Evolutionary conservation across 345 rosid genomes (phyloP).

Genomic region (Brassica carinata): DNA sequence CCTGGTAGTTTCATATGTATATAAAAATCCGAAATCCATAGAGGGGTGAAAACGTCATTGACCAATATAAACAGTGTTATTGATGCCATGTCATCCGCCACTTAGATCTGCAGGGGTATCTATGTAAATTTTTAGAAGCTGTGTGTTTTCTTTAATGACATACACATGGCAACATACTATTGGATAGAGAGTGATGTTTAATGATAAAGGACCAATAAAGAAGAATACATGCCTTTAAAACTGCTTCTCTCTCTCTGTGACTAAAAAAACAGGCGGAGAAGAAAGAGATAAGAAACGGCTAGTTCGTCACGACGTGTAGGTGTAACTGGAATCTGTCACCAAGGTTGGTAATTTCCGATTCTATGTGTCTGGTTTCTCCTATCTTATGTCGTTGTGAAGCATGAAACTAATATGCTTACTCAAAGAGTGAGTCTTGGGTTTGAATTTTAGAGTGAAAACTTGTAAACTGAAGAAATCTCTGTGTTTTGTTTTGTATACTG

Average conservation of each 20-base stretch:
- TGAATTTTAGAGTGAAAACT: not conserved
- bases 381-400: not conserved
- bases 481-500: not conserved
- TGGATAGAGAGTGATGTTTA: not conserved
- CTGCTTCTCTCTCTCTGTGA: not conserved
- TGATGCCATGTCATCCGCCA: slow-evolving; percentile 37
- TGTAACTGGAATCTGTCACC: not conserved
- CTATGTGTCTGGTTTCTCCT: not conserved
- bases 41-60: slow-evolving; percentile 24
- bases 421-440: not conserved
- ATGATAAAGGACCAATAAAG: not conserved
- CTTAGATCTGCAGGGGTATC: slow-evolving; percentile 20
- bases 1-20: not conserved
- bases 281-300: not conserved
- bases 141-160: not conserved
- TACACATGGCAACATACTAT: slow-evolving; percentile 9
- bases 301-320: not conserved
- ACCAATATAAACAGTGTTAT: not conserved
- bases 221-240: not conserved
- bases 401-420: not conserved
- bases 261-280: slow-evolving; percentile 11
- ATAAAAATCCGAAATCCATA: not conserved
- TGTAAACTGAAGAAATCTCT: not conserved
- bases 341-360: slow-evolving; percentile 22
- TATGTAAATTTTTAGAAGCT: not conserved